These are phyloP conservation scores for Spirogloea muscicola DNA, from an alignment of 139 green algal genomes.

Conservation along the genomic window DNA sequence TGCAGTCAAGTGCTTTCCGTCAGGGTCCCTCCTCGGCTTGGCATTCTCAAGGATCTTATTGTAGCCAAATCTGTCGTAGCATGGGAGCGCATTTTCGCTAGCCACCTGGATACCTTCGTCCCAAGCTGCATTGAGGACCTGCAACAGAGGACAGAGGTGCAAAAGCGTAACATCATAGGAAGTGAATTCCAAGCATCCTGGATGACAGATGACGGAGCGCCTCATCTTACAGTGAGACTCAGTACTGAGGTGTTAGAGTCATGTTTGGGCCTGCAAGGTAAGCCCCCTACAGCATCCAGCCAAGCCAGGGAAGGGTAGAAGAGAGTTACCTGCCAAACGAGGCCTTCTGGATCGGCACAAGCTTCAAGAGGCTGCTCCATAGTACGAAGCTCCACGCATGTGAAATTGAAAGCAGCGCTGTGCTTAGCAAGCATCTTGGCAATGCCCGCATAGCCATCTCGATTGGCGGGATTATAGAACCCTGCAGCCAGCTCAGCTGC, in stretches of 20 bases:
- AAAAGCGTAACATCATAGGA: too few relatives aligned
- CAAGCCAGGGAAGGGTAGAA: not conserved
- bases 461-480: constrained; percentile 77
- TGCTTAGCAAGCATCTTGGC: constrained; percentile 54
- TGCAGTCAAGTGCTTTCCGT: constrained; percentile 43
- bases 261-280: too few relatives aligned
- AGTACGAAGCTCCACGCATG: constrained; percentile 95
- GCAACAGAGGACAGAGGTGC: not conserved
- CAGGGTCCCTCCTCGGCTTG: constrained; percentile 58
- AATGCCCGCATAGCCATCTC: constrained; percentile 59
- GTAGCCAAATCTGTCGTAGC: constrained; percentile 79
- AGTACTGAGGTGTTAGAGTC: too few relatives aligned
- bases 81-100: constrained; percentile 42
- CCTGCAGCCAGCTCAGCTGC: constrained; percentile 90
- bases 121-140: constrained; percentile 38
- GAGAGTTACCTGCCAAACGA: constrained; percentile 57
- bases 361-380: constrained; percentile 86
- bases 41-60: constrained; percentile 84
- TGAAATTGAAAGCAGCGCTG: constrained; percentile 75
- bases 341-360: constrained; percentile 77
- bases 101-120: constrained; percentile 9
- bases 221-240: too few relatives aligned
- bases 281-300: too few relatives aligned
- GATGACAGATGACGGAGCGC: too few relatives aligned
- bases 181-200: too few relatives aligned